Evolutionary conservation across 495 filamentous ascomycete genomes (phyloP).

Genomic region (Cercophora newfieldiana): DNA sequence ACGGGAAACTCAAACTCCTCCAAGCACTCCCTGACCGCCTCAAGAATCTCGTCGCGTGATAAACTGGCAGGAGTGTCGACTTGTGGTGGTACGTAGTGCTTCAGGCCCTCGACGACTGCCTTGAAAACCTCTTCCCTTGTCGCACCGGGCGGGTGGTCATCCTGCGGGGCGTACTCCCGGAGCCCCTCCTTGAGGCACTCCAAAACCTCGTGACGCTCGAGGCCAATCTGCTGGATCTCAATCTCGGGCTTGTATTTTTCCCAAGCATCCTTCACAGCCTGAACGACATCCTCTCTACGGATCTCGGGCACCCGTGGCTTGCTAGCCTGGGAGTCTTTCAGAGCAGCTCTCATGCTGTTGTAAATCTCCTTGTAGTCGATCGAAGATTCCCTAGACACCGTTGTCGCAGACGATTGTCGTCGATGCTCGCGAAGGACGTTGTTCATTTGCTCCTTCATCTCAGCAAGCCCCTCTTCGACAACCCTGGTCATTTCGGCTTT

Average conservation of each 20-base stretch:
- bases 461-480: conserved; percentile 73
- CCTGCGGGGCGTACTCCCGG: conserved; percentile 65
- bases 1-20: conserved; percentile 69
- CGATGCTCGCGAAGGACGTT: conserved; percentile 71
- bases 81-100: conserved; percentile 71
- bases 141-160: conserved; percentile 47
- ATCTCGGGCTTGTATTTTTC: conserved; percentile 92
- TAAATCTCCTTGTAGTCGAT: conserved; percentile 80
- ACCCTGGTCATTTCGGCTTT: conserved; percentile 74
- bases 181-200: conserved; percentile 81
- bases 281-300: conserved; percentile 74
- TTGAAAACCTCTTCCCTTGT: conserved; percentile 77
- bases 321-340: conserved; percentile 65
- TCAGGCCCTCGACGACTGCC: conserved; percentile 78
- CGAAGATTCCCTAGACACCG: conserved; percentile 17
- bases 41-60: conserved; percentile 74
- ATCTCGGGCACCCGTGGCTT: conserved; percentile 42
- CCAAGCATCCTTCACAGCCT: conserved; percentile 83
- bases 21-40: conserved; percentile 73
- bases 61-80: conserved; percentile 65
- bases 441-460: conserved; percentile 80
- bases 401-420: conserved; percentile 56
- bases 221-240: conserved; percentile 80
- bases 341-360: conserved; percentile 71
- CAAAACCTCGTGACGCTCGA: conserved; percentile 86